Conservation (phyloP, 148 eudicot genomes). For the Limonium bicolor region DNA sequence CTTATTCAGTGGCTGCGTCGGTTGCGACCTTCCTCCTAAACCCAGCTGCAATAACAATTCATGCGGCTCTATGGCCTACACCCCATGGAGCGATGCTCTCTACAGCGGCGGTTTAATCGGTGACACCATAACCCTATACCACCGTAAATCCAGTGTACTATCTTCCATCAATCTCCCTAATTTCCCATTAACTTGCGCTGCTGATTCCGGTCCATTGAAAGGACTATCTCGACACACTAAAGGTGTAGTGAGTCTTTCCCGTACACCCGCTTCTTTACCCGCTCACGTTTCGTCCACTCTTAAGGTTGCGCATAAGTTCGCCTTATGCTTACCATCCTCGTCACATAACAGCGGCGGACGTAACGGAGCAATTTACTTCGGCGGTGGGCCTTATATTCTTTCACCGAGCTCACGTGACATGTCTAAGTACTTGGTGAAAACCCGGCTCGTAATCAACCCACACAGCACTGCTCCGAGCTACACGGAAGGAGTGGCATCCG, state of each 20-base stretch:
- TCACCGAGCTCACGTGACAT: slow-evolving; percentile 10
- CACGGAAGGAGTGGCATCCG: slow-evolving; percentile 1
- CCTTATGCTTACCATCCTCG: slow-evolving; percentile 6
- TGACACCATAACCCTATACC: slow-evolving; percentile 4
- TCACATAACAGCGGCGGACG: not conserved
- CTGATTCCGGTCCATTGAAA: slow-evolving; percentile 1
- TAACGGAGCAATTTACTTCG: slow-evolving; percentile 30
- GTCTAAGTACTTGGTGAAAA: not conserved
- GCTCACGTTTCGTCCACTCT: not conserved
- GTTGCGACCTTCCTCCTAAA: slow-evolving; percentile 7
- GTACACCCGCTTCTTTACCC: not conserved
- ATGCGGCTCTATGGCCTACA: slow-evolving; percentile 13
- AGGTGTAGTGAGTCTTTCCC: slow-evolving; percentile 8
- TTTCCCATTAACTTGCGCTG: slow-evolving; percentile 4
- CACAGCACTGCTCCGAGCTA: slow-evolving; percentile 3
- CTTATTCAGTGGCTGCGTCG: slow-evolving; percentile 12
- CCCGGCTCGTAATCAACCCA: slow-evolving; percentile 5
- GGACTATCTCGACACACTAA: not conserved
- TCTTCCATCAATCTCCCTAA: slow-evolving; percentile 2
- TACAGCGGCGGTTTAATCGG: not conserved
- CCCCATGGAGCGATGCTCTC: slow-evolving; percentile 10
- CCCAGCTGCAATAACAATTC: slow-evolving; percentile 26
- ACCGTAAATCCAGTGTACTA: not conserved
- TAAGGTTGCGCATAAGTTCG: slow-evolving; percentile 5
- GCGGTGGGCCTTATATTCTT: slow-evolving; percentile 28